These are phyloP conservation scores for Inosperma sp. DNA, from an alignment of 768 basidiomycete genomes.

Conservation along the genomic window DNA sequence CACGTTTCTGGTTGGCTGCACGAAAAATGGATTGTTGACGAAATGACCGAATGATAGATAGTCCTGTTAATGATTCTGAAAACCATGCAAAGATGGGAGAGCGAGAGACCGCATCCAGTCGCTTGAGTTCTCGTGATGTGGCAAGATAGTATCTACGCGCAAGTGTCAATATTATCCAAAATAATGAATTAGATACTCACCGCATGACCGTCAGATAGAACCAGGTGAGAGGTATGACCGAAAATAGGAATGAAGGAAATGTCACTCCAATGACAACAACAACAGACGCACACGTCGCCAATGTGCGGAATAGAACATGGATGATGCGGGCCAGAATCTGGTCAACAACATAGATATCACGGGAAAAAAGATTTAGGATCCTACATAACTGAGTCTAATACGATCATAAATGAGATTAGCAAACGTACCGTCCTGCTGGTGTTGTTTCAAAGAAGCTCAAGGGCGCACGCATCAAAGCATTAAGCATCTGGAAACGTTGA, in stretches of 20 bases:
- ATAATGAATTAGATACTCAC: constrained; percentile 37
- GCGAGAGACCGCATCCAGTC: constrained; percentile 81
- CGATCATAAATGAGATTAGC: constrained; percentile 13
- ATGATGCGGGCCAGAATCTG: constrained; percentile 77
- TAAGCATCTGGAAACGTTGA: constrained; percentile 55
- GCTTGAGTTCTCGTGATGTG: constrained; percentile 83
- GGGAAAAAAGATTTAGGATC: constrained; percentile 86
- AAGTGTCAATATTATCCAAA: not conserved
- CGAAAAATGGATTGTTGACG: constrained; percentile 64
- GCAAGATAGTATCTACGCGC: constrained; percentile 73
- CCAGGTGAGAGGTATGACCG: constrained; percentile 69
- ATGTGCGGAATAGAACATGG: constrained; percentile 63
- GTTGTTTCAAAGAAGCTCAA: constrained; percentile 88
- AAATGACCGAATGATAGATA: constrained; percentile 83
- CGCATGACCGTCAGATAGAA: constrained; percentile 78
- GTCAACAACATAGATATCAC: constrained; percentile 85
- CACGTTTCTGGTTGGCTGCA: constrained; percentile 60
- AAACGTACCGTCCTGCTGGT: constrained; percentile 83
- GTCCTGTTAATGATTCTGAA: constrained; percentile 68
- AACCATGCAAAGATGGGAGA: constrained; percentile 92
- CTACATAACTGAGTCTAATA: constrained; percentile 33
- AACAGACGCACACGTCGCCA: constrained; percentile 54
- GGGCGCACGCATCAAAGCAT: constrained; percentile 76
- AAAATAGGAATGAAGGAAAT: constrained; percentile 78
- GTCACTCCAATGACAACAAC: constrained; percentile 71